phyloP scores from a whole-genome alignment of 2,329 filamentous ascomycete species.

The Lasiodiplodia hormozganensis region DNA sequence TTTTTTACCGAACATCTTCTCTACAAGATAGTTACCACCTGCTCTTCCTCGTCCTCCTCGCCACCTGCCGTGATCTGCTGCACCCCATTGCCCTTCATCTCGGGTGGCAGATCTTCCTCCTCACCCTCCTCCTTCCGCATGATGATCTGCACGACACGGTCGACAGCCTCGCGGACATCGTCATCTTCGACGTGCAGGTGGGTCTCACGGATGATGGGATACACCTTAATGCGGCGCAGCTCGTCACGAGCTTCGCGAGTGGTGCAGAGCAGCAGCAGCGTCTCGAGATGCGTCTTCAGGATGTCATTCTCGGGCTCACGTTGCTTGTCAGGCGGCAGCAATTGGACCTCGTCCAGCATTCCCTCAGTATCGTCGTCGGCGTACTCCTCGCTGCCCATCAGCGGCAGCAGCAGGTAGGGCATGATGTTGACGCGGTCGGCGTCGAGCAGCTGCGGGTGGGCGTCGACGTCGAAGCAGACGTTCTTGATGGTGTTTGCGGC shows the following conservation, averaged over 20 bases:
- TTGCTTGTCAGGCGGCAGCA: constrained; percentile 87
- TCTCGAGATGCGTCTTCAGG: constrained; percentile 87
- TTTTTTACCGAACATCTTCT: not conserved
- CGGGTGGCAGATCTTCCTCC: constrained; percentile 47
- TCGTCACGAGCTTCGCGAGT: constrained; percentile 76
- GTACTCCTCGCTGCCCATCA: constrained; percentile 89
- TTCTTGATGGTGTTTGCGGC: constrained; percentile 98
- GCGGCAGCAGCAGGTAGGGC: constrained; percentile 86
- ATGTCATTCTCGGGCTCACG: constrained; percentile 79
- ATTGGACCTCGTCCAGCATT: constrained; percentile 90
- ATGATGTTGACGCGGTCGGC: constrained; percentile 79
- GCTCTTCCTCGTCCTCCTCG: constrained; percentile 45
- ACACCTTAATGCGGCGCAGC: constrained; percentile 80
- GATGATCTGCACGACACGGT: constrained; percentile 86
- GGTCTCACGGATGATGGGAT: constrained; percentile 86
- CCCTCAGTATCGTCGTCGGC: constrained; percentile 82
- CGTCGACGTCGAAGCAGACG: constrained; percentile 78
- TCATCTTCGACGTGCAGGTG: constrained; percentile 81
- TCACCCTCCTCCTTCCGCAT: constrained; percentile 77
- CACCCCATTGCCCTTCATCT: constrained; percentile 37
- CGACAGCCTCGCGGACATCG: constrained; percentile 81
- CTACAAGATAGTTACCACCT: constrained; percentile 41
- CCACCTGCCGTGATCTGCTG: constrained; percentile 34
- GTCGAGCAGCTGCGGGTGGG: constrained; percentile 73
- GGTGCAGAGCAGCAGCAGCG: constrained; percentile 80